These are phyloP conservation scores for Delitschia confertaspora DNA, from an alignment of 495 filamentous ascomycete species.

Conservation along the genomic window DNA sequence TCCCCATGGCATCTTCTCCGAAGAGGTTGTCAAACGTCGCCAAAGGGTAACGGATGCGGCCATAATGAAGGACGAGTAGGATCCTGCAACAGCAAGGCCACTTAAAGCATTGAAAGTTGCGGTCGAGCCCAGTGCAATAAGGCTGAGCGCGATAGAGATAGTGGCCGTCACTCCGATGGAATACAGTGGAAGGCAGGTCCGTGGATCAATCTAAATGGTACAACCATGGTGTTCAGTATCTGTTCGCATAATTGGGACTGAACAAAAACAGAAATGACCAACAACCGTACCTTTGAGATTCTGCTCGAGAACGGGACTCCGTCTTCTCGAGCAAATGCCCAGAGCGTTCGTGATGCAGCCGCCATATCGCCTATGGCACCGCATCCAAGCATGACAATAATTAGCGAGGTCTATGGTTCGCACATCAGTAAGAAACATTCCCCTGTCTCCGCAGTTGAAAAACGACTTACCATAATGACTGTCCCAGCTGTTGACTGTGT, in stretches of 20 bases:
- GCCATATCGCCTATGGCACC: constrained; percentile 3
- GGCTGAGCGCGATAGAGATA: constrained; percentile 8
- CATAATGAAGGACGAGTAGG: constrained; percentile 17
- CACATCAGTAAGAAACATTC: neutral
- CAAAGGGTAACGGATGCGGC: constrained; percentile 12
- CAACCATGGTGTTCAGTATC: neutral
- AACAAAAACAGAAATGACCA: too few relatives aligned
- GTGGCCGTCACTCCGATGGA: constrained; percentile 7
- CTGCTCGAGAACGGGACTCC: constrained; percentile 10
- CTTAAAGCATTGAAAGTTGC: constrained; percentile 10
- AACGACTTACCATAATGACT: constrained; percentile 5
- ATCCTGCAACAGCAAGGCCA: constrained; percentile 9
- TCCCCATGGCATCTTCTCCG: constrained; percentile 11
- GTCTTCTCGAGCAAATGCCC: constrained; percentile 20
- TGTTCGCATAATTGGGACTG: neutral
- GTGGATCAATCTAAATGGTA: constrained; percentile 2
- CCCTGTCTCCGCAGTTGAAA: too few relatives aligned
- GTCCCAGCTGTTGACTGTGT: constrained; percentile 1
- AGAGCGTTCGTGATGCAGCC: constrained; percentile 16
- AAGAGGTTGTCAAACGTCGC: neutral
- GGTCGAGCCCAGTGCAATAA: constrained; percentile 11
- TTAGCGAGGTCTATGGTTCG: constrained; percentile 2
- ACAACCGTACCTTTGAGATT: constrained; percentile 4
- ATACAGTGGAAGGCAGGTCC: constrained; percentile 6
- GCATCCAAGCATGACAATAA: constrained; percentile 2